Percentiles rank a stretch among this genome's conserved stretches.
phyloP scores from a whole-genome alignment of 352 stramenopile species.

The Pythium pectinolyticum region DNA sequence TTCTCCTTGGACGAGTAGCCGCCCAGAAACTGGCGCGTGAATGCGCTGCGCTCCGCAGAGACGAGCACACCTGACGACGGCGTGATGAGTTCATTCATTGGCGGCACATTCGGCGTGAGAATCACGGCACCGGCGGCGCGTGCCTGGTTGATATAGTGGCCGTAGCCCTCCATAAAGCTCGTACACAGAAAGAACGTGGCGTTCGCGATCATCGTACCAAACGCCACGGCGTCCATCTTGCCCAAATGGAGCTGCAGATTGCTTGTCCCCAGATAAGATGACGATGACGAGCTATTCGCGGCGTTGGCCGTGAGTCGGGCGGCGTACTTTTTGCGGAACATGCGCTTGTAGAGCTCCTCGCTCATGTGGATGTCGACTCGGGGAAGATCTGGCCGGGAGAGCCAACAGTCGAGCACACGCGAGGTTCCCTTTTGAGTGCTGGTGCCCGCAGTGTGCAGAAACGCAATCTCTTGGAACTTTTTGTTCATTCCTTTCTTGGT shows the following conservation, averaged over 20 bases:
- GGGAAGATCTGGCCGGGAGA: slow-evolving; percentile 46
- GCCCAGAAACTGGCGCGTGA: slow-evolving; percentile 51
- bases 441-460: slow-evolving; percentile 48
- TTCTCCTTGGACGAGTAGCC: slow-evolving; percentile 34
- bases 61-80: slow-evolving; percentile 46
- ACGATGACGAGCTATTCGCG: too few species aligned
- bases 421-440: slow-evolving; percentile 55
- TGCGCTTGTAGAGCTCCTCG: slow-evolving; percentile 32
- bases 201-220: slow-evolving; percentile 54
- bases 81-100: slow-evolving; percentile 69
- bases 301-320: slow-evolving; percentile 13
- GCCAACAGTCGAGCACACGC: slow-evolving; percentile 60
- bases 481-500: too few species aligned
- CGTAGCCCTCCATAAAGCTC: slow-evolving; percentile 60
- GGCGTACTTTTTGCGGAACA: slow-evolving; percentile 15
- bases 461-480: slow-evolving; percentile 45
- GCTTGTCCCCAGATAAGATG: slow-evolving; percentile 9
- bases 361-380: slow-evolving; percentile 54
- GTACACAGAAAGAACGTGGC: slow-evolving; percentile 61
- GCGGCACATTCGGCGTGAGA: slow-evolving; percentile 49
- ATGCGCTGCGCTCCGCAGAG: slow-evolving; percentile 26
- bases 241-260: slow-evolving; percentile 46
- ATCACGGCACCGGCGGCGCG: slow-evolving; percentile 45
- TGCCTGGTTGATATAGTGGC: slow-evolving; percentile 78
- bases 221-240: slow-evolving; percentile 34